phyloP scores from a whole-genome alignment of 2,329 filamentous ascomycete species.

The Talaromyces funiculosus region DNA sequence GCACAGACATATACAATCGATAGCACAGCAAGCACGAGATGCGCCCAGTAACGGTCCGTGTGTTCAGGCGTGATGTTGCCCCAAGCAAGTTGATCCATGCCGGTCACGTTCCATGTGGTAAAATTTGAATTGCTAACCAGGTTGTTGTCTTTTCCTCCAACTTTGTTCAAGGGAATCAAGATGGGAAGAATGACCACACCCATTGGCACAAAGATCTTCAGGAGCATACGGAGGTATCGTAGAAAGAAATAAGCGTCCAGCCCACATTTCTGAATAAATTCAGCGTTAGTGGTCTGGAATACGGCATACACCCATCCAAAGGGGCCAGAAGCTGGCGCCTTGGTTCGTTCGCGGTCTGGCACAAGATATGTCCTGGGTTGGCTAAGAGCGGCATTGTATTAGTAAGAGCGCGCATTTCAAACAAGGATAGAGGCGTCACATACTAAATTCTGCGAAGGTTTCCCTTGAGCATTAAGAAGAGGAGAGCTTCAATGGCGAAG shows the following conservation, averaged over 20 bases:
- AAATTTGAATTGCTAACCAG: slow-evolving; percentile 37
- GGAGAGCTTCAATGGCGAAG: slow-evolving; percentile 57
- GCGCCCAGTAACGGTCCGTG: slow-evolving; percentile 71
- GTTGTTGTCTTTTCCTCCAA: slow-evolving; percentile 61
- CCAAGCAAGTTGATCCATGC: slow-evolving; percentile 80
- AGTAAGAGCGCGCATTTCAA: slow-evolving; percentile 12
- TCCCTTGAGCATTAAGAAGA: slow-evolving; percentile 73
- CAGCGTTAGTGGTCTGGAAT: slow-evolving; percentile 67
- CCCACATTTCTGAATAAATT: slow-evolving; percentile 91
- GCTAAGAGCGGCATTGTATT: slow-evolving; percentile 36
- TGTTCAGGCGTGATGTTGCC: slow-evolving; percentile 69
- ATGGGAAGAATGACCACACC: slow-evolving; percentile 74
- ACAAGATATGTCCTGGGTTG: slow-evolving; percentile 83
- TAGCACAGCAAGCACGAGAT: slow-evolving; percentile 70
- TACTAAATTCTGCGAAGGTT: slow-evolving; percentile 80
- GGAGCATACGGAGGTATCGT: slow-evolving; percentile 76
- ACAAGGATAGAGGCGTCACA: slow-evolving; percentile 28
- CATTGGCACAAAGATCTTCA: slow-evolving; percentile 88
- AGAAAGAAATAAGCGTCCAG: slow-evolving; percentile 97
- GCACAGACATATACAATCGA: slow-evolving; percentile 80
- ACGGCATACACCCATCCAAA: slow-evolving; percentile 50
- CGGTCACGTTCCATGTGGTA: slow-evolving; percentile 49
- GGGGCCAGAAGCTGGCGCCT: slow-evolving; percentile 60
- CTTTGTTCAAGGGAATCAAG: slow-evolving; percentile 75
- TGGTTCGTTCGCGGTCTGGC: slow-evolving; percentile 74